Percentiles rank a stretch among this genome's conserved stretches.
Evolutionary conservation across 192 early-diverging fungal genomes (phyloP).

Genomic region (Dimargaris cristalligena): DNA sequence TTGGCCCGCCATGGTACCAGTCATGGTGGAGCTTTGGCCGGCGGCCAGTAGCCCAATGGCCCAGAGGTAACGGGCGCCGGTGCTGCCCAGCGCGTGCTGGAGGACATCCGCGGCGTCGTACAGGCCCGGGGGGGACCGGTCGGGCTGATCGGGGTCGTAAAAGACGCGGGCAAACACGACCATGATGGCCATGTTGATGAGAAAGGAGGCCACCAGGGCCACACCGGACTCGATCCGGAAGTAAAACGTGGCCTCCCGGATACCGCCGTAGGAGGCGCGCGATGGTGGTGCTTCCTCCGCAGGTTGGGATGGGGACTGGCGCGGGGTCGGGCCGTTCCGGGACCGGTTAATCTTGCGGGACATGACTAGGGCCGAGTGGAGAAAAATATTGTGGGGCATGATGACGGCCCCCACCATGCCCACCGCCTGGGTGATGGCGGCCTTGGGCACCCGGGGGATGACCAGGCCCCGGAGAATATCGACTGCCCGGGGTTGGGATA

Average conservation of each 20-base stretch:
- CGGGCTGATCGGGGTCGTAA: constrained; percentile 13
- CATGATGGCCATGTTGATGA: constrained; percentile 50
- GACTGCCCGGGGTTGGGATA: constrained; percentile 28
- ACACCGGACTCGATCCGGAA: constrained; percentile 41
- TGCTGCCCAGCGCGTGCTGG: constrained; percentile 34
- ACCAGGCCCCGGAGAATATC: constrained; percentile 34
- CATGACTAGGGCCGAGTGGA: constrained; percentile 67
- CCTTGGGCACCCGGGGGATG: constrained; percentile 33
- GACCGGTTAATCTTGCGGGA: constrained; percentile 28
- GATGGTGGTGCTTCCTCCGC: too few relatives aligned
- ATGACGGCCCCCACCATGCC: constrained; percentile 51
- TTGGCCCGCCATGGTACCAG: constrained; percentile 82
- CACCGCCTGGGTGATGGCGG: constrained; percentile 42
- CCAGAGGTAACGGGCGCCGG: constrained; percentile 50
- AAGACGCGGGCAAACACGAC: constrained; percentile 41
- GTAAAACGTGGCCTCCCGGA: constrained; percentile 52
- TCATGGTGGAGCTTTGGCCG: constrained; percentile 73
- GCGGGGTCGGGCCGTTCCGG: too few relatives aligned
- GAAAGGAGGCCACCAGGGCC: constrained; percentile 42
- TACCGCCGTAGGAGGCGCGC: constrained; percentile 28
- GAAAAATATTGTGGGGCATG: constrained; percentile 85
- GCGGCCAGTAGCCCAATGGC: constrained; percentile 64
- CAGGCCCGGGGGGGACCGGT: constrained; percentile 34
- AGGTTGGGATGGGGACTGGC: too few relatives aligned
- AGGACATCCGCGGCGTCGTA: constrained; percentile 43